Base-by-base conservation (phyloP, 1,284 basidiomycete species). In the Fomitopsis schrenkii region DNA sequence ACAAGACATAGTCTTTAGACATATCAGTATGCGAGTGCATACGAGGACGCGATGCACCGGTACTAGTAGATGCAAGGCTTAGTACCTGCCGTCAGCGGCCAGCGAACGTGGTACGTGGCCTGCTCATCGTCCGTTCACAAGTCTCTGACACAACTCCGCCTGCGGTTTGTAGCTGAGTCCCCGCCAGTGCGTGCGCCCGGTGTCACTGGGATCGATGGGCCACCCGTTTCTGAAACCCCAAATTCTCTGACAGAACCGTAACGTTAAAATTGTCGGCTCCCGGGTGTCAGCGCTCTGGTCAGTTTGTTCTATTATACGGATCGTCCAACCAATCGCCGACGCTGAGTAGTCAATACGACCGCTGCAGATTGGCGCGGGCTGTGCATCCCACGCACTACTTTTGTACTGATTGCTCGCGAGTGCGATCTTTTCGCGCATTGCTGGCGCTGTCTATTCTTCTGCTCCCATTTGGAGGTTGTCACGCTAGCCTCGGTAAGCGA, bases 381-480 rank as follows among this genome's bases (percentile, higher is more conserved):
- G 6, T 28, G 22, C 45, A n/a, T 28, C 26, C 17, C 9, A 50
- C 22, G 48, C 26, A 15, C 14, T 33, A 4, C 9, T 22, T 54
- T 14, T 54, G 22, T 38, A 17, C 36, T 54, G 6, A 54, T 36
- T 53, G 26, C 45, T 33, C 15, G 52, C 36, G 52, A 54, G 52
- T 54, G 52, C 52, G 52, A 54, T 54, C 52, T 54, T 54, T 54
- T 54, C 52, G 52, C 52, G 33, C 52, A 17, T 36, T 9, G 9
- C 30, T n/a, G 50, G 12, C 17, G 15, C 50, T 53, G 28, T 33
- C 17, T 26, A 10, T 9, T 19, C 9, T 22, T 26, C 52, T 54
- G n/a, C 50, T 53, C 30, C 52, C 52, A 30, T 38, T 0, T 33
- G 1, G 22, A 50, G 12, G 14, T 22, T 33, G 48, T 33, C 48